These are phyloP conservation scores for Mycena chlorophos DNA, from an alignment of 768 basidiomycete species.

Conservation along the genomic window DNA sequence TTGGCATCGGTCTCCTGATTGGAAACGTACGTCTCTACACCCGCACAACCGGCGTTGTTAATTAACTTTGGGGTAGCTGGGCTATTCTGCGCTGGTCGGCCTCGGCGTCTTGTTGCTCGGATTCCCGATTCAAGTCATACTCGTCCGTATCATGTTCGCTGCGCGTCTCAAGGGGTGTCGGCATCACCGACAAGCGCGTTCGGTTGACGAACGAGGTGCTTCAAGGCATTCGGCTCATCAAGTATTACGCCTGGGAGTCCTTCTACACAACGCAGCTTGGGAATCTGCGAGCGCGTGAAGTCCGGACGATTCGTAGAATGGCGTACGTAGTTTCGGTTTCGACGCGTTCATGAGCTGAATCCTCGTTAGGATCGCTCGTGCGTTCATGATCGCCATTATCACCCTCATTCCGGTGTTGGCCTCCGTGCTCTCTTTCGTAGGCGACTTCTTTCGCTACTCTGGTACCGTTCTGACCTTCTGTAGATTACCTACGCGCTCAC, in stretches of 20 bases:
- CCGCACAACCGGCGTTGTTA: not conserved
- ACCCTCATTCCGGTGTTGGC: constrained; percentile 40
- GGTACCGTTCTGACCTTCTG: constrained; percentile 22
- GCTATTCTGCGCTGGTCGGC: constrained; percentile 70
- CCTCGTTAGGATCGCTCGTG: constrained; percentile 24
- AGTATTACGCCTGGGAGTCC: constrained; percentile 60
- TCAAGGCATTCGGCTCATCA: constrained; percentile 66
- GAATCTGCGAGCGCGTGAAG: constrained; percentile 39
- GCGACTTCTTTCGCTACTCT: constrained; percentile 17
- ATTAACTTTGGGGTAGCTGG: constrained; percentile 43
- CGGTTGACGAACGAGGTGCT: constrained; percentile 66
- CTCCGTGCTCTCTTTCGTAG: constrained; percentile 43
- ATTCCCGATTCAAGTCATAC: constrained; percentile 57
- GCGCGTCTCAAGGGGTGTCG: constrained; percentile 57
- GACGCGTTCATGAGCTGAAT: constrained; percentile 45
- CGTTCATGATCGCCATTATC: constrained; percentile 28
- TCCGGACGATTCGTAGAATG: constrained; percentile 37
- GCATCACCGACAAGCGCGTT: constrained; percentile 67
- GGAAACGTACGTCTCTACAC: constrained; percentile 43
- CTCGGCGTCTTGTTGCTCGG: constrained; percentile 56
- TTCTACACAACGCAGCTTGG: constrained; percentile 49
- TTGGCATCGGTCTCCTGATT: constrained; percentile 63
- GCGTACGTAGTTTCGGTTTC: constrained; percentile 52
- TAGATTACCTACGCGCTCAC: constrained; percentile 47
- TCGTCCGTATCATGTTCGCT: constrained; percentile 52